Conservation (phyloP, 257 asterid genomes). For the Petrea volubilis region DNA sequence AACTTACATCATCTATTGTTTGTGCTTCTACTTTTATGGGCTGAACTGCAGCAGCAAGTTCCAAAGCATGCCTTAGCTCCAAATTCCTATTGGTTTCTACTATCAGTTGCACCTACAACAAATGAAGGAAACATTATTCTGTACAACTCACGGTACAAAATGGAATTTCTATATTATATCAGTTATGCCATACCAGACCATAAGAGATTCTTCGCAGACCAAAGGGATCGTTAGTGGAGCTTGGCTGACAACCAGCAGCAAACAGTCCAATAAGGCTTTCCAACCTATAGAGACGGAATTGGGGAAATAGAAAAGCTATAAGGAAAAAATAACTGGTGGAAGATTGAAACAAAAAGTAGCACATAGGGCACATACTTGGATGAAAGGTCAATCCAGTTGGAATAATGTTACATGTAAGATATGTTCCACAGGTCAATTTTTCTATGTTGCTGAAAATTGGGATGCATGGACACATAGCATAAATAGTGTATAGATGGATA, state of each 20-base stretch:
- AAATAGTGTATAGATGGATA: too few relatives aligned
- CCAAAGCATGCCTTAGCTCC: constrained; percentile 76
- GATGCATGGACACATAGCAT: background rate
- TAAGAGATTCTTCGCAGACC: constrained; percentile 93
- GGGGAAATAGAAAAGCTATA: background rate
- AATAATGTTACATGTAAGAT: background rate
- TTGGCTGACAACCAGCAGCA: constrained; percentile 99
- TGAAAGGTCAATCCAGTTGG: background rate
- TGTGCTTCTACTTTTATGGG: constrained; percentile 67
- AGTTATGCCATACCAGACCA: constrained; percentile 70
- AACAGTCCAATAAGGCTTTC: constrained; percentile 95
- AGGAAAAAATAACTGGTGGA: constrained; percentile 13
- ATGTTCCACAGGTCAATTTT: background rate
- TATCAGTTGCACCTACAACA: constrained; percentile 80
- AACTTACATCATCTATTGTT: constrained; percentile 70
- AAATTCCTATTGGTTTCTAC: constrained; percentile 69
- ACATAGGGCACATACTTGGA: background rate
- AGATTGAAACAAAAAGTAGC: constrained; percentile 18
- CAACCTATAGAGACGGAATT: constrained; percentile 57
- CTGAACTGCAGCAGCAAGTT: constrained; percentile 89
- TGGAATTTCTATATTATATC: constrained; percentile 7
- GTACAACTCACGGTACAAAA: constrained; percentile 9
- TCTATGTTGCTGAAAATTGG: background rate
- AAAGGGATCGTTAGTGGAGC: constrained; percentile 85
- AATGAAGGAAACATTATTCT: constrained; percentile 26